Base-by-base conservation (phyloP, 495 filamentous ascomycete genomes). In the Aspergillus panamensis region DNA sequence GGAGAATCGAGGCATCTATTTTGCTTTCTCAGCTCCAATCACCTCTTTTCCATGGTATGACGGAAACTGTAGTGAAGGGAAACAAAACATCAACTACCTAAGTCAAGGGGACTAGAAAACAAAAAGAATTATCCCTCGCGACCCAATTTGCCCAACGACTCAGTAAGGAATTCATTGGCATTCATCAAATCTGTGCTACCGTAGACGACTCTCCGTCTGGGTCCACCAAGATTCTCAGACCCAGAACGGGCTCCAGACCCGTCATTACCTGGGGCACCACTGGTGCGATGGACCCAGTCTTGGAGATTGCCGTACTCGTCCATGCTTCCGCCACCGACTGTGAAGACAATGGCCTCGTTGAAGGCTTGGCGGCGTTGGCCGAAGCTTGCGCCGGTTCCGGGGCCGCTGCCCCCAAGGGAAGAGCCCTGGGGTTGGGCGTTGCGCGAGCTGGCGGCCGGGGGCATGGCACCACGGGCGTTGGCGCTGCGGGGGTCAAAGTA, bases 241-340 rank as follows among this genome's bases (percentile, higher is more conserved):
- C 60, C 58, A 5, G 78, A 80, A 13, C 73, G 78, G 13, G 79
- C 71, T 16, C 72, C 73, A 8, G 80, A 70, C 12, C 73, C 77
- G 33, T 75, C 79, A 31, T 69, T 69, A 3, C 79, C 80, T 17
- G 68, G 69, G 39, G 79, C 78, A 35, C 81, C 80, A 53, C 79
- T 84, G 7, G 87, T 88, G 53, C 92, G 82, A 68, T 84, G 82
- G 8, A 91, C 90, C 95, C 95, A 99, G 66, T 97, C 94, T 67
- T 96, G 91, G 68, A 99, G 70, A 69, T 99, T 99, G 13, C 92
- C 92, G 71, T 99, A 99, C 69, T 99, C 95, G 63, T 97, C 95
- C 92, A 97, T 97, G 65, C 91, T 96, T 21, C 95, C 94, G 52
- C 94, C 94, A 10, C 94, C 94, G 17, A 99, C 93, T 14, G 91